These are phyloP conservation scores for Pseudozyma sp. DNA, from an alignment of 1,284 basidiomycete species.

Conservation along the genomic window DNA sequence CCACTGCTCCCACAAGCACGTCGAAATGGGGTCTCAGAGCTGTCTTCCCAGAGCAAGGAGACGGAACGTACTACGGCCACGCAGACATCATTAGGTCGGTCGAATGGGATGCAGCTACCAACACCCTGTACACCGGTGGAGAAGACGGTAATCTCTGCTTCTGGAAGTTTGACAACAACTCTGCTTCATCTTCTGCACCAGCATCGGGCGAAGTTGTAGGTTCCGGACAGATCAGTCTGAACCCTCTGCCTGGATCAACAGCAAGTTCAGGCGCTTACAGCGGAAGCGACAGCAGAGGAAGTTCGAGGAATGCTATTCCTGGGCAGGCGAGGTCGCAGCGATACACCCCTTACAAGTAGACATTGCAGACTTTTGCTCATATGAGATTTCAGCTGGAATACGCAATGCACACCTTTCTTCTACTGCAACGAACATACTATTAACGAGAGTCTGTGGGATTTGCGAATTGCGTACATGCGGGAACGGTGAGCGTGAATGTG, in stretches of 20 bases:
- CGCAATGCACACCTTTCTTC: too few species aligned
- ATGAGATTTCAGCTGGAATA: neutral
- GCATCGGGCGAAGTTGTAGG: neutral
- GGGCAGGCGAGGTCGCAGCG: slow-evolving; percentile 21
- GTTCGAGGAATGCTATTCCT: slow-evolving; percentile 25
- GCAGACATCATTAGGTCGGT: slow-evolving; percentile 58
- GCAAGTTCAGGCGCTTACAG: neutral
- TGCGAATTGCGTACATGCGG: too few species aligned
- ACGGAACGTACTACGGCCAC: slow-evolving; percentile 47
- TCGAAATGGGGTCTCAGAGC: slow-evolving; percentile 29
- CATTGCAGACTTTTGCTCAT: neutral
- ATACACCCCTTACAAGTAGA: slow-evolving; percentile 44
- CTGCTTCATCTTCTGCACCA: neutral
- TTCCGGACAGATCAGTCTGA: slow-evolving; percentile 13
- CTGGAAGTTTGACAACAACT: slow-evolving; percentile 37
- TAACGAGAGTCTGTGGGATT: too few species aligned
- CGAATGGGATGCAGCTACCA: slow-evolving; percentile 34
- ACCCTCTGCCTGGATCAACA: slow-evolving; percentile 6
- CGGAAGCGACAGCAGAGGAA: slow-evolving; percentile 22
- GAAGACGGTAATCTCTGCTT: slow-evolving; percentile 60
- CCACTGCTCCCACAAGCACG: neutral
- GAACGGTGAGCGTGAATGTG: too few species aligned
- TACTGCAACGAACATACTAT: too few species aligned
- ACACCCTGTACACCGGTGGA: slow-evolving; percentile 55
- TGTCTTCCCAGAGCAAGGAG: slow-evolving; percentile 45